These are phyloP conservation scores for Xylaria cubensis DNA, from an alignment of 495 filamentous ascomycete species.

Conservation along the genomic window DNA sequence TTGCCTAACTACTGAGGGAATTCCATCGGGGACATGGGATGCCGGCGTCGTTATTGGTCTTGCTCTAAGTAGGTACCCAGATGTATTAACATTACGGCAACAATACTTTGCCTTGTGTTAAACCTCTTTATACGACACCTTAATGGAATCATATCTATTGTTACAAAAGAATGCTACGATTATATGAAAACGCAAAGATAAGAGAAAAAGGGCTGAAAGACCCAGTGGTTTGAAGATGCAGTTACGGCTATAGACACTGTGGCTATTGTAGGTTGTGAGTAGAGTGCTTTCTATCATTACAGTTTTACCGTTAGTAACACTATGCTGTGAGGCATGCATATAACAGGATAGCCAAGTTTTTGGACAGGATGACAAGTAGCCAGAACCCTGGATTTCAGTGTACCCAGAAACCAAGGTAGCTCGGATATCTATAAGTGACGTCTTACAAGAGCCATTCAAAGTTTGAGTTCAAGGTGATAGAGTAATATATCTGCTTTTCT, in stretches of 20 bases:
- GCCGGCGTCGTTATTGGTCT: not conserved
- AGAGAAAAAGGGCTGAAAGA: not conserved
- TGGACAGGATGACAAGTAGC: not conserved
- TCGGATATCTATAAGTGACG: not conserved
- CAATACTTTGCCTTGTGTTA: not conserved
- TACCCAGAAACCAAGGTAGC: not conserved
- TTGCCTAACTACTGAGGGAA: not conserved
- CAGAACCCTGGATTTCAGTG: not conserved
- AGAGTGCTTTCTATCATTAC: not conserved
- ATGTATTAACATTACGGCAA: not conserved
- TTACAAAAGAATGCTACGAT: not conserved
- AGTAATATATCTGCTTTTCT: not conserved
- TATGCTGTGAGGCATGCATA: not conserved
- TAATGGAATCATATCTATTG: not conserved
- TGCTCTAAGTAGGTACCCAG: not conserved
- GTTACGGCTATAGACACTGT: not conserved
- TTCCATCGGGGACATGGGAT: not conserved
- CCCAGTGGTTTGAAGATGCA: not conserved
- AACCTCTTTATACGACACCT: not conserved
- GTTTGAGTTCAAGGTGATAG: not conserved
- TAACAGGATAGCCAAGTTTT: not conserved
- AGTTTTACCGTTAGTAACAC: not conserved
- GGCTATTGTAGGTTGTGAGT: not conserved
- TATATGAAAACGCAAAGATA: not conserved
- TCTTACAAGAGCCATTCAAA: not conserved